phyloP scores from a whole-genome alignment of 2,329 filamentous ascomycete species.

The Shiraia sp. region DNA sequence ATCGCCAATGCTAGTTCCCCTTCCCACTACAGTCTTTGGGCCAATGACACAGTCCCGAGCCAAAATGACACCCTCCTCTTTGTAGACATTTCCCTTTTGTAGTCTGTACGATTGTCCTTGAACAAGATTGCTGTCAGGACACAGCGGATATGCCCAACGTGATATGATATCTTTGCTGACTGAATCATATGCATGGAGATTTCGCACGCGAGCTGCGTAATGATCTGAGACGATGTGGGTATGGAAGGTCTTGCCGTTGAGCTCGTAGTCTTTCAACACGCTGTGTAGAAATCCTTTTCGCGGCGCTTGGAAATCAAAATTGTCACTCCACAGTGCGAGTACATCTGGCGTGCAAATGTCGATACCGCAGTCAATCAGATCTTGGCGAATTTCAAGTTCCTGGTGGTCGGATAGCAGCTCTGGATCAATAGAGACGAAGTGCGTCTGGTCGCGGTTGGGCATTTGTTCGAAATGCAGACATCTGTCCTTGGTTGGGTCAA shows the following conservation, averaged over 20 bases:
- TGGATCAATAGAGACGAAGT: slow-evolving; percentile 73
- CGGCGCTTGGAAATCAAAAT: slow-evolving; percentile 93
- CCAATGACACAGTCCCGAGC: slow-evolving; percentile 72
- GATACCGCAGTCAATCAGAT: slow-evolving; percentile 91
- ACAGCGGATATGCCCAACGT: slow-evolving; percentile 85
- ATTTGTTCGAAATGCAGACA: slow-evolving; percentile 96
- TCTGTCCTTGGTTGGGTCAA: slow-evolving; percentile 77
- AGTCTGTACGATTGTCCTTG: slow-evolving; percentile 76
- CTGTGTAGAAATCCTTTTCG: slow-evolving; percentile 87
- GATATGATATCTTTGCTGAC: slow-evolving; percentile 84
- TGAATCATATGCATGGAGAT: slow-evolving; percentile 86
- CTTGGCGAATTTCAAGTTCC: slow-evolving; percentile 81
- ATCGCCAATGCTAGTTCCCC: slow-evolving; percentile 74
- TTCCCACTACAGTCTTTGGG: slow-evolving; percentile 74
- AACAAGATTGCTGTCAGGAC: slow-evolving; percentile 85
- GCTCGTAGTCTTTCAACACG: slow-evolving; percentile 92
- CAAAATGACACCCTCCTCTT: slow-evolving; percentile 76
- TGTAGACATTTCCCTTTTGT: slow-evolving; percentile 70
- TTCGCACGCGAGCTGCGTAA: slow-evolving; percentile 85
- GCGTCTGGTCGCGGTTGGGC: slow-evolving; percentile 67
- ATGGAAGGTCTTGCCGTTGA: slow-evolving; percentile 97
- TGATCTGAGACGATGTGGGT: slow-evolving; percentile 80
- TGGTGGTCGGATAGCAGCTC: slow-evolving; percentile 73
- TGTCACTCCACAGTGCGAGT: slow-evolving; percentile 92
- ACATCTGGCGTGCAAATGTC: slow-evolving; percentile 98